A percentile compares a stretch with the other conserved stretches of the same genome.
Conservation (phyloP, 2,329 filamentous ascomycete genomes). For the Alternaria viburni region DNA sequence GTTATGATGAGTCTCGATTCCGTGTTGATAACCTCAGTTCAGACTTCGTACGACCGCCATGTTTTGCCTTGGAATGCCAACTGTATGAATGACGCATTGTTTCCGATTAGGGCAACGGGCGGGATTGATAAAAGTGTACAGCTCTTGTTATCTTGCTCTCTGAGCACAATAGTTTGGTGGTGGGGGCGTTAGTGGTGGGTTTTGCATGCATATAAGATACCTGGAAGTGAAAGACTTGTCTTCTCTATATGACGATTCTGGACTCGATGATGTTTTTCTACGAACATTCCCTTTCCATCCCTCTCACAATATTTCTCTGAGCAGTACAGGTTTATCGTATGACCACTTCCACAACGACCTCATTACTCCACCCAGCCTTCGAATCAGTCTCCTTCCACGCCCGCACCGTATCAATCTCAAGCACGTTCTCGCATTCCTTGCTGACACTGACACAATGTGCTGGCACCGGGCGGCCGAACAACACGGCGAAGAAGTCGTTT, state of each 20-base stretch:
- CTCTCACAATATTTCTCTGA: too few relatives aligned
- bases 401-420: conserved; percentile 76
- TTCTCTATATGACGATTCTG: neutral
- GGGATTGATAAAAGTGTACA: neutral
- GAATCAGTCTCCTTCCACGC: conserved; percentile 81
- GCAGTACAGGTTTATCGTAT: conserved; percentile 23
- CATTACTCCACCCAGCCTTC: conserved; percentile 75
- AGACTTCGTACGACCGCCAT: neutral
- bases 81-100: neutral
- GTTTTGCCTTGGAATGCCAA: neutral
- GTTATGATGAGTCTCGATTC: conserved; percentile 41
- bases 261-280: too few relatives aligned
- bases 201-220: conserved; percentile 5
- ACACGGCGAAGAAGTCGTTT: conserved; percentile 73
- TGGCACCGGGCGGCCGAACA: conserved; percentile 75
- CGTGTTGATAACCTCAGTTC: neutral
- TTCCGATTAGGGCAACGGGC: neutral
- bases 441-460: conserved; percentile 67
- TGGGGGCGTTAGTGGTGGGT: neutral
- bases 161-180: neutral
- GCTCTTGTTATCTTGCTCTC: neutral
- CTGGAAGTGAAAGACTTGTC: neutral
- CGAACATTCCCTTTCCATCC: too few relatives aligned
- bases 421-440: conserved; percentile 60
- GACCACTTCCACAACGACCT: conserved; percentile 43